These are phyloP conservation scores for Nakazawaea ernobii DNA, from an alignment of 805 yeast species.

Conservation along the genomic window DNA sequence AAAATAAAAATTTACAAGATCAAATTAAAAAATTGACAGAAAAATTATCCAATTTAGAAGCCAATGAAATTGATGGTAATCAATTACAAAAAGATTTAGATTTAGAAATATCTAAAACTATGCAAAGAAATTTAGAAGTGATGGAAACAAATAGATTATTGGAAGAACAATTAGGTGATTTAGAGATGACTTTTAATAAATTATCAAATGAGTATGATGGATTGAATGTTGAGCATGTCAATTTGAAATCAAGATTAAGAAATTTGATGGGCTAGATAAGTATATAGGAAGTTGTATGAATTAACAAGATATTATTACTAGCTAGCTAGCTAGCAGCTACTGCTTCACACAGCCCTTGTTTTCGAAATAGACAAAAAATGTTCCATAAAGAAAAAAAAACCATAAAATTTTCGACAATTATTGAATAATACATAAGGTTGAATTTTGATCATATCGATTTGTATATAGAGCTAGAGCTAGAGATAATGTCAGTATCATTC, in stretches of 20 bases:
- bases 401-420: neutral
- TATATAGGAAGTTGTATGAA: neutral
- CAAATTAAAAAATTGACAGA: constrained; percentile 43
- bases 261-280: constrained; percentile 8
- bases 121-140: constrained; percentile 60
- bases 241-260: constrained; percentile 18
- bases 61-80: constrained; percentile 13
- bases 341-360: no score
- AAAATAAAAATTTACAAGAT: constrained; percentile 52
- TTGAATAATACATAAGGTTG: no score
- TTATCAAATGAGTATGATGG: constrained; percentile 29
- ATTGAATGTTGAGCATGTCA: constrained; percentile 25
- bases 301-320: no score
- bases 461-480: neutral
- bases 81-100: constrained; percentile 30
- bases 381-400: no score
- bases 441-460: no score
- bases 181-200: constrained; percentile 28
- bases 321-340: no score
- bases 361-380: no score
- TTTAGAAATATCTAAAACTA: constrained; percentile 50
- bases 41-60: constrained; percentile 29
- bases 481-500: neutral
- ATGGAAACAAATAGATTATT: constrained; percentile 54
- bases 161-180: constrained; percentile 43